Percentiles rank a stretch among this genome's conserved stretches.
Conservation (phyloP, 345 rosid genomes). For the Murraya paniculata region DNA sequence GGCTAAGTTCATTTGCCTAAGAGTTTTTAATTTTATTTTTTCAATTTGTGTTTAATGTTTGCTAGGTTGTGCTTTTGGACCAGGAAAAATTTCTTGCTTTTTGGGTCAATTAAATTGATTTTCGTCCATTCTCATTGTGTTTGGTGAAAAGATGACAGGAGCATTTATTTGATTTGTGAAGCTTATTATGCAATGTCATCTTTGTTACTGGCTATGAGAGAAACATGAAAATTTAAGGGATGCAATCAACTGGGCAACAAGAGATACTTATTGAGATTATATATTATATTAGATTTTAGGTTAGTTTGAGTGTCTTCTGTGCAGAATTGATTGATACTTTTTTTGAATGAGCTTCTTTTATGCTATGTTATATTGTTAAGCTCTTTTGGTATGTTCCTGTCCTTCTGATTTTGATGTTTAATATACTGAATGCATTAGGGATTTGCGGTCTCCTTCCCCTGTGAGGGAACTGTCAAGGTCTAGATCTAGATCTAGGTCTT, state of each 20-base stretch:
- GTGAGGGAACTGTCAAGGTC: slow-evolving; percentile 54
- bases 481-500: slow-evolving; percentile 36
- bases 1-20: no score
- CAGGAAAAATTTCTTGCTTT: not conserved
- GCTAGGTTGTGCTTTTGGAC: not conserved
- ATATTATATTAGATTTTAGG: not conserved
- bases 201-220: not conserved
- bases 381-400: not conserved
- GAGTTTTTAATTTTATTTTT: no score
- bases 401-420: not conserved
- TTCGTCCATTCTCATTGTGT: not conserved
- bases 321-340: not conserved
- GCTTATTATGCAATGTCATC: not conserved
- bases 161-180: not conserved
- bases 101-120: not conserved
- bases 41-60: not conserved
- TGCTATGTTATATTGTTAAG: not conserved
- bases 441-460: slow-evolving; percentile 68
- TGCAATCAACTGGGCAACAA: not conserved
- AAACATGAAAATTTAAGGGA: not conserved
- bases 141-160: not conserved
- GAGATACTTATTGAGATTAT: no score
- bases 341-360: not conserved
- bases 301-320: not conserved
- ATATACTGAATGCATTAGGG: slow-evolving; percentile 35